Evolutionary conservation across 1,284 basidiomycete species (phyloP), one percentile per base, ranked within the genome.

Genomic region (Meira miltonrushii): DNA sequence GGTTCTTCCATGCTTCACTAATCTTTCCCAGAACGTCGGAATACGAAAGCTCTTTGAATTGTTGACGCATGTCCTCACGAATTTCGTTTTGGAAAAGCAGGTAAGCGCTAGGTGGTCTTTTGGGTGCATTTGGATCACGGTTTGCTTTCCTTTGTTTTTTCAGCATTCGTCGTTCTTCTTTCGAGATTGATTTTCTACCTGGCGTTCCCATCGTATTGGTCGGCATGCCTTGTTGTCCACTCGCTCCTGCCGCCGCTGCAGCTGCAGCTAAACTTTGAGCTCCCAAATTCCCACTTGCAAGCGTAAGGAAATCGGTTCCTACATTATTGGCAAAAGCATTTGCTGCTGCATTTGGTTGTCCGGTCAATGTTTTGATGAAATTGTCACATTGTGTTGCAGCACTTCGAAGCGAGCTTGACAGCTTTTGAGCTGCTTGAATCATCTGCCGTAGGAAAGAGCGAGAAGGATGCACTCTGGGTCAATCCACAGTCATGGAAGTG

Each of bases 61-160:
- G 64, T 47, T 67, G 64, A 46, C 68, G 61, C 57, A 72, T 68
- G 49, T 74, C 67, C 43, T 68, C 61, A 23, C 72, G 66, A 33
- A 74, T 68, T 52, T 74, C 71, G 58, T 74, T 74, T 58, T 74
- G 72, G 62, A 70, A 74, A 1, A 72, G 58, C n/a, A 74, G 62
- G 51, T 74, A 74, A 21, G 72, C 72, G 39, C 66, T 71, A 19
- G 72, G 68, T 13, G 72, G 72, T 23, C 72, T 61, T 59, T 74
- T 74, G 61, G 70, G 70, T 39, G 70, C 72, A 41, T 72, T 64
- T 2, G 70, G 71, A 49, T 73, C 71, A 13, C 67, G 64, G 10
- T 68, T 60, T 38, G 63, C 63, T 60, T 70, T 69, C 21, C 58
- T 41, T 57, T 68, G 62, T 64, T 72, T 72, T 59, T 59, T 65